These are phyloP conservation scores for Metarhizium humberi DNA, from an alignment of 2,329 filamentous ascomycete genomes.

Conservation along the genomic window DNA sequence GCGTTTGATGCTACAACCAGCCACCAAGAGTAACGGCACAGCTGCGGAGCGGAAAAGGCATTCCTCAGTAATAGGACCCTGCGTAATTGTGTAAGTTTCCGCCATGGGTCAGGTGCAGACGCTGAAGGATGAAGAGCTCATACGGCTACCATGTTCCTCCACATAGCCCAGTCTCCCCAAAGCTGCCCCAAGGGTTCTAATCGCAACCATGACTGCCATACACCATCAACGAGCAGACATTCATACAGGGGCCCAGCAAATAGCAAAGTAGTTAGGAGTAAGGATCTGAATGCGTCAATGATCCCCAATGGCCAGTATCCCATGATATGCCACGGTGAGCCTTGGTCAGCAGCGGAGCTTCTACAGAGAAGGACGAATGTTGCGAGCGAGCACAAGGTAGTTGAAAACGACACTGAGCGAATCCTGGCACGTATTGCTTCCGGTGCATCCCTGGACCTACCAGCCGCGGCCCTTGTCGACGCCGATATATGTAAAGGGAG, in stretches of 20 bases:
- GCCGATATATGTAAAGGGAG: constrained; percentile 79
- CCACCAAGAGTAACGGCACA: constrained; percentile 71
- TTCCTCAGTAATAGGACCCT: constrained; percentile 88
- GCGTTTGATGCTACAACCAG: constrained; percentile 42
- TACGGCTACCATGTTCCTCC: constrained; percentile 81
- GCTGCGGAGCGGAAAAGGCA: constrained; percentile 84
- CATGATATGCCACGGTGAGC: constrained; percentile 48
- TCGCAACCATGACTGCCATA: constrained; percentile 55
- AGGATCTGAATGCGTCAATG: constrained; percentile 49
- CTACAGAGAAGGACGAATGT: constrained; percentile 55
- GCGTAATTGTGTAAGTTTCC: not conserved
- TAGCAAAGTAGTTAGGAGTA: constrained; percentile 67
- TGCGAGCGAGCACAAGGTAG: constrained; percentile 53
- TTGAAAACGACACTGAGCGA: constrained; percentile 68
- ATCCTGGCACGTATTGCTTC: constrained; percentile 83
- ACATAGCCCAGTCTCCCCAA: constrained; percentile 67
- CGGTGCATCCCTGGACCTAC: constrained; percentile 76
- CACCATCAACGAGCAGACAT: constrained; percentile 60
- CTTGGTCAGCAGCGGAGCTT: not conserved
- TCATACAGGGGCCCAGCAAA: constrained; percentile 84
- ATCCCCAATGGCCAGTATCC: constrained; percentile 73
- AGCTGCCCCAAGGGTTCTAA: constrained; percentile 47
- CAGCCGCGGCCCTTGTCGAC: constrained; percentile 68
- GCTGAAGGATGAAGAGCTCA: constrained; percentile 17
- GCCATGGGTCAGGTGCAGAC: not conserved